A percentile compares a stretch with the other conserved stretches of the same genome.
phyloP scores from a whole-genome alignment of 495 filamentous ascomycete genomes.

The Podospora pseudopauciseta region DNA sequence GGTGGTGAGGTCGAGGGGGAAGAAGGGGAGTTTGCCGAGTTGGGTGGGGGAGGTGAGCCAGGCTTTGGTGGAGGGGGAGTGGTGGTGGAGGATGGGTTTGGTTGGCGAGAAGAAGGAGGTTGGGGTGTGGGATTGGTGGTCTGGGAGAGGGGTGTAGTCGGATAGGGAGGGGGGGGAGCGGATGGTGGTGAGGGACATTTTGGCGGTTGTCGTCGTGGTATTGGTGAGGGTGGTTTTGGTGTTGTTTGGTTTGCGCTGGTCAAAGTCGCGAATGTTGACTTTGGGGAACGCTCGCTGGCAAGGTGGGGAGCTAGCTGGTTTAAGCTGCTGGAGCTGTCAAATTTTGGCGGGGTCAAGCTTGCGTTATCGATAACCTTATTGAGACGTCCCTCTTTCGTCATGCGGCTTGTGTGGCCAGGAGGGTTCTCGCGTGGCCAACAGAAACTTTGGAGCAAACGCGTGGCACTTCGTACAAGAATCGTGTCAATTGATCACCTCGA shows the following conservation, averaged over 20 bases:
- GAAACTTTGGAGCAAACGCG: not conserved
- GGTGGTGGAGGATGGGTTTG: constrained; percentile 77
- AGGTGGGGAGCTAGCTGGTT: constrained; percentile 3
- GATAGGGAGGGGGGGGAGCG: constrained; percentile 38
- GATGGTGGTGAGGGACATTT: constrained; percentile 41
- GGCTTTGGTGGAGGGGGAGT: constrained; percentile 60
- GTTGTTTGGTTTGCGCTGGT: not conserved
- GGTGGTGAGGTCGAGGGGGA: constrained; percentile 35
- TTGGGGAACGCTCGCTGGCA: constrained; percentile 5
- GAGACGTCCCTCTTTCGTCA: not conserved
- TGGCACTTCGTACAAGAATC: not conserved
- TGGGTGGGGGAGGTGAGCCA: constrained; percentile 42
- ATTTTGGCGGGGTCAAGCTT: constrained; percentile 13
- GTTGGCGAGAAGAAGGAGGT: constrained; percentile 75
- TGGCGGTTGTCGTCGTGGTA: constrained; percentile 7
- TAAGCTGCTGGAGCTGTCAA: constrained; percentile 1
- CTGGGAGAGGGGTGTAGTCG: constrained; percentile 67
- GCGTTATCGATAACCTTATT: constrained; percentile 4
- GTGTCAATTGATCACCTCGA: not conserved
- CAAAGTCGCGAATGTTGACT: not conserved
- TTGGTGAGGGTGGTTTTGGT: not conserved
- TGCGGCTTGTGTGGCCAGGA: not conserved
- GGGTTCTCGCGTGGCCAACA: not conserved
- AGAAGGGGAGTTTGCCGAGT: constrained; percentile 48
- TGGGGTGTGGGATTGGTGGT: constrained; percentile 83